Percentiles rank a stretch among this genome's conserved stretches.
phyloP scores from a whole-genome alignment of 352 stramenopile genomes.

The Pythium dissimile region DNA sequence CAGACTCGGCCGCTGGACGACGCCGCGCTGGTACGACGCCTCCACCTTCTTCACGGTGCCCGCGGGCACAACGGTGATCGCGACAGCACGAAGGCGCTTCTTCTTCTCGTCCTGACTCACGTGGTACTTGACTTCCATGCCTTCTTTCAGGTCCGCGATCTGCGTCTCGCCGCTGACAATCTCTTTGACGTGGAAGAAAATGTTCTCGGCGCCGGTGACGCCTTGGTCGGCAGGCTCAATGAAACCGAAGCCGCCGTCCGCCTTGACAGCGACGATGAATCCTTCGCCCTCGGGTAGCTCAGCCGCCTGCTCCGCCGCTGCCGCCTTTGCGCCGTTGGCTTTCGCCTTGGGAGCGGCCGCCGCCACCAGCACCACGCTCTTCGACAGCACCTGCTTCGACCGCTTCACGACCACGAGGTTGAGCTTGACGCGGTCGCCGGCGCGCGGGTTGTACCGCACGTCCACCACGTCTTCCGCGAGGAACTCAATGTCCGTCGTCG shows the following conservation, averaged over 20 bases:
- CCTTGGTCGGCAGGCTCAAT: conserved; percentile 50
- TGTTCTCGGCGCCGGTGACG: conserved; percentile 43
- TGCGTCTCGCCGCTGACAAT: conserved; percentile 45
- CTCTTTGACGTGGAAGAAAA: conserved; percentile 84
- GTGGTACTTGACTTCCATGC: conserved; percentile 66
- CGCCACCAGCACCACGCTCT: conserved; percentile 43
- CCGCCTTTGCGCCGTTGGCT: conserved; percentile 2
- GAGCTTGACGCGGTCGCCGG: conserved; percentile 64
- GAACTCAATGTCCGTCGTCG: conserved; percentile 40
- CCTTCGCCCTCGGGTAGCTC: conserved; percentile 38
- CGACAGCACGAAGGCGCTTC: conserved; percentile 57
- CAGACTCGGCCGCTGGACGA: conserved; percentile 64
- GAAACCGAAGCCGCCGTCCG: conserved; percentile 71
- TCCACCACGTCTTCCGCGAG: conserved; percentile 54
- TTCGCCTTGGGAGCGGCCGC: conserved; percentile 19
- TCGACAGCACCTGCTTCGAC: conserved; percentile 62
- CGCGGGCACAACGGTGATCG: conserved; percentile 43
- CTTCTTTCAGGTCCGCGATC: conserved; percentile 55
- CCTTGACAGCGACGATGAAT: conserved; percentile 60
- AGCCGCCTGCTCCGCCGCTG: conserved; percentile 9
- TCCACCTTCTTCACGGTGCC: conserved; percentile 60
- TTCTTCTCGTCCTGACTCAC: conserved; percentile 67
- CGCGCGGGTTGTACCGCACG: conserved; percentile 58
- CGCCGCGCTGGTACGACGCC: conserved; percentile 30
- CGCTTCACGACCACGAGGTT: conserved; percentile 58